Percentiles rank a stretch among this genome's conserved stretches.
phyloP scores from a whole-genome alignment of 2,329 filamentous ascomycete genomes.

The Chaetomium globosum region DNA sequence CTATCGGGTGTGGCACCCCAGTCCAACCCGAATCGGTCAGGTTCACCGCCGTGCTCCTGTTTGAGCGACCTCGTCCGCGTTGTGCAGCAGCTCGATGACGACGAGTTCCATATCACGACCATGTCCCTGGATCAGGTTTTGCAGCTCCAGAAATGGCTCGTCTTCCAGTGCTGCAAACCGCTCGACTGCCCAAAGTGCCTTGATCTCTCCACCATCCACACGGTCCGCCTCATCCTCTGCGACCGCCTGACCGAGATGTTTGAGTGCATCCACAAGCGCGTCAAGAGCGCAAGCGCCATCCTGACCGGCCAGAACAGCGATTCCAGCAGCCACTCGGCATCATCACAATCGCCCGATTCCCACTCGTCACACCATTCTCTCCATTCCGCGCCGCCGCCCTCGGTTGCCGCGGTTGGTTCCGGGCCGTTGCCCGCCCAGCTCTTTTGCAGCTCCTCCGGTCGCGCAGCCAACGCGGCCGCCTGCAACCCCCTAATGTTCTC shows the following conservation, averaged over 20 bases:
- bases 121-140: constrained; percentile 39
- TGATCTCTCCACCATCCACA: constrained; percentile 27
- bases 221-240: constrained; percentile 39
- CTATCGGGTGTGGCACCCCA: constrained; percentile 9
- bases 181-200: constrained; percentile 37
- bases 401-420: constrained; percentile 13
- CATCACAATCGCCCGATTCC: constrained; percentile 2
- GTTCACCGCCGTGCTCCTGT: constrained; percentile 34
- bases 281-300: constrained; percentile 28
- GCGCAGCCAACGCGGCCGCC: constrained; percentile 11
- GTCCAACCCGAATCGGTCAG: constrained; percentile 1
- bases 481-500: constrained; percentile 40
- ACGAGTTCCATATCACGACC: constrained; percentile 38
- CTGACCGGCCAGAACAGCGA: constrained; percentile 3
- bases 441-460: constrained; percentile 26
- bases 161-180: constrained; percentile 39
- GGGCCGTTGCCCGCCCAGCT: constrained; percentile 25
- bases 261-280: constrained; percentile 35
- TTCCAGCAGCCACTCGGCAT: neutral
- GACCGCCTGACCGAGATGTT: constrained; percentile 40
- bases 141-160: constrained; percentile 40
- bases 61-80: constrained; percentile 35
- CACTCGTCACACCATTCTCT: constrained; percentile 1
- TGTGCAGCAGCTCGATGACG: constrained; percentile 40
- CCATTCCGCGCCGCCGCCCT: neutral